These are phyloP conservation scores for Aspergillus hortae DNA, from an alignment of 2,329 filamentous ascomycete species.

Conservation along the genomic window DNA sequence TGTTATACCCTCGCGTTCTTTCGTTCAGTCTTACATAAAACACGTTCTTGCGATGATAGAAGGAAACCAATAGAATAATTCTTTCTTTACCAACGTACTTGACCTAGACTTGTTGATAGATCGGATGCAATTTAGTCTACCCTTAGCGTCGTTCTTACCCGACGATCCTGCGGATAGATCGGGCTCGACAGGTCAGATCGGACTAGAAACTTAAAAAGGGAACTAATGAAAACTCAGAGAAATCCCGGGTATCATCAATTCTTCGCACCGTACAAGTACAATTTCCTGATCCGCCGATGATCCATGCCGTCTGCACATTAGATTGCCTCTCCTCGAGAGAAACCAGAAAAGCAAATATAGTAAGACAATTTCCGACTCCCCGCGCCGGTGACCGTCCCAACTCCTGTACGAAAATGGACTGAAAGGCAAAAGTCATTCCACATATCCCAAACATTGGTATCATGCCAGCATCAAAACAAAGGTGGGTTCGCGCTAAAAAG, in stretches of 20 bases:
- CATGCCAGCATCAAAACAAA: slow-evolving; percentile 19
- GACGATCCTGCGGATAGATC: background rate
- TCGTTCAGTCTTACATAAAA: background rate
- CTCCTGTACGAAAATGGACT: slow-evolving; percentile 8
- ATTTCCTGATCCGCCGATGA: slow-evolving; percentile 3
- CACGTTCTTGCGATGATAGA: background rate
- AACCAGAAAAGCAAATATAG: background rate
- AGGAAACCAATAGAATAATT: slow-evolving; percentile 1
- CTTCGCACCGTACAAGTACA: slow-evolving; percentile 14
- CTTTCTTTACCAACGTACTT: background rate
- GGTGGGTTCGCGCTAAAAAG: background rate
- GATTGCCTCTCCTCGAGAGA: background rate
- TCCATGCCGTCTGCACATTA: background rate
- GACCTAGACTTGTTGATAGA: background rate
- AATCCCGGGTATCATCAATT: slow-evolving; percentile 19
- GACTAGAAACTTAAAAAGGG: background rate
- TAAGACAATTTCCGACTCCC: slow-evolving; percentile 1
- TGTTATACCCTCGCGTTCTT: background rate
- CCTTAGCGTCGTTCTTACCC: background rate
- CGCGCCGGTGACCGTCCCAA: slow-evolving; percentile 4
- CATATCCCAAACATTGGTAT: slow-evolving; percentile 25
- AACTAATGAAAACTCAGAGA: slow-evolving; percentile 1
- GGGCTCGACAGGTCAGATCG: background rate
- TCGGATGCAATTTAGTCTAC: background rate
- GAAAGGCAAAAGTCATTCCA: slow-evolving; percentile 18